phyloP scores from a whole-genome alignment of 2,329 filamentous ascomycete species.

The Fusarium dlaminii region DNA sequence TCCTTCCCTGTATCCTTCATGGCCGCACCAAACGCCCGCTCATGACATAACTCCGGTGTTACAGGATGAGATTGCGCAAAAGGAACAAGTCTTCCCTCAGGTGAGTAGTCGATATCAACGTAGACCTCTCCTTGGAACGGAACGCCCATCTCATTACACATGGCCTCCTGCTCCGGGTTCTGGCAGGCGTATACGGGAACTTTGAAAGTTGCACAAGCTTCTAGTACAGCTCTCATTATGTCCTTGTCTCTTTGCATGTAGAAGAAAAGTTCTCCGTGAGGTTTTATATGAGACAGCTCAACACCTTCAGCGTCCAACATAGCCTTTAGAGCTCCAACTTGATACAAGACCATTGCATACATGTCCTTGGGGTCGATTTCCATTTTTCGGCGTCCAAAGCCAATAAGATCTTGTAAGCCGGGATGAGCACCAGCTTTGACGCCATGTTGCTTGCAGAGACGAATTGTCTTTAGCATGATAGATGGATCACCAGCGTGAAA shows the following conservation, averaged over 20 bases:
- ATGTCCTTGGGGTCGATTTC: conserved; percentile 65
- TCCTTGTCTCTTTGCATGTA: conserved; percentile 43
- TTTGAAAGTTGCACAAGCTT: conserved; percentile 40
- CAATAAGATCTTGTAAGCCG: conserved; percentile 70
- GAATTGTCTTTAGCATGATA: conserved; percentile 71
- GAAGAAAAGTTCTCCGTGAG: conserved; percentile 67
- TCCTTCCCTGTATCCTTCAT: neutral
- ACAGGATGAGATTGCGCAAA: neutral
- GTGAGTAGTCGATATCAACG: neutral
- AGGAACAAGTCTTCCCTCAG: neutral
- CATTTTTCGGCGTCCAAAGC: conserved; percentile 71
- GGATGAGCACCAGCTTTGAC: conserved; percentile 71
- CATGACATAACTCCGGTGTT: neutral
- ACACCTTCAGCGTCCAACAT: conserved; percentile 67
- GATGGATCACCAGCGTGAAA: conserved; percentile 69
- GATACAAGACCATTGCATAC: conserved; percentile 67
- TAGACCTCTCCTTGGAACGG: neutral
- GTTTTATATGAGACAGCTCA: conserved; percentile 69
- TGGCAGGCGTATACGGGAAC: conserved; percentile 44
- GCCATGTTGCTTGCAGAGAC: conserved; percentile 64
- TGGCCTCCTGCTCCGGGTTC: neutral
- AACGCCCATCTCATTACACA: conserved; percentile 2
- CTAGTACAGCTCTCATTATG: conserved; percentile 43
- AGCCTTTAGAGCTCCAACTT: conserved; percentile 69
- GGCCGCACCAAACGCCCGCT: neutral